Evolutionary conservation across 768 basidiomycete species (phyloP).

Genomic region (Pholiota conissans): DNA sequence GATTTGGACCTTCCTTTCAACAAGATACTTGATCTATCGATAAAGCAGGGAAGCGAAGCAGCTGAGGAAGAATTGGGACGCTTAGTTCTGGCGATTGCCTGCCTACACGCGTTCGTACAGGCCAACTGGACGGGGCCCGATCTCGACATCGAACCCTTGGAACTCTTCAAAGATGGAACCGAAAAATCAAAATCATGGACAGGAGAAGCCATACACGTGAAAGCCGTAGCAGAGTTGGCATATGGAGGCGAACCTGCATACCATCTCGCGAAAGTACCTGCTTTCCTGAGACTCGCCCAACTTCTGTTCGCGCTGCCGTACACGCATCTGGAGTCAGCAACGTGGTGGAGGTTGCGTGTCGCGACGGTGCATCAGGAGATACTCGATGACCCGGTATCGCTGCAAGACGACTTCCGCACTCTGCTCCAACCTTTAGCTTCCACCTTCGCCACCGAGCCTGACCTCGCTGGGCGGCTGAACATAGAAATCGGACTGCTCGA

Average conservation of each 20-base stretch:
- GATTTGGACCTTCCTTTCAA: slow-evolving; percentile 33
- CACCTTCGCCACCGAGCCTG: slow-evolving; percentile 49
- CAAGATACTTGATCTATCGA: slow-evolving; percentile 33
- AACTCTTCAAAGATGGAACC: slow-evolving; percentile 34
- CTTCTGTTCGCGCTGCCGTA: slow-evolving; percentile 66
- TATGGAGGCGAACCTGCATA: slow-evolving; percentile 93
- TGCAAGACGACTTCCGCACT: slow-evolving; percentile 41
- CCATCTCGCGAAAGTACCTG: slow-evolving; percentile 72
- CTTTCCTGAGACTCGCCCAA: slow-evolving; percentile 75
- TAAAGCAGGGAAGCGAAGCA: slow-evolving; percentile 24
- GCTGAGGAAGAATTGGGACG: slow-evolving; percentile 53
- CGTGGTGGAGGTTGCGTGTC: slow-evolving; percentile 87
- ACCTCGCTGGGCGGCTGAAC: slow-evolving; percentile 65
- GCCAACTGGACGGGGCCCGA: slow-evolving; percentile 96
- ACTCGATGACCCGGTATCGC: slow-evolving; percentile 79
- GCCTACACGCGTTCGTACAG: slow-evolving; percentile 89
- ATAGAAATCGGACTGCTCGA: slow-evolving; percentile 81
- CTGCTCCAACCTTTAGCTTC: slow-evolving; percentile 42
- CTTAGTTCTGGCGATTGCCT: slow-evolving; percentile 72
- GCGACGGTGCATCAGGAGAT: slow-evolving; percentile 74
- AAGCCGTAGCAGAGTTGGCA: slow-evolving; percentile 75
- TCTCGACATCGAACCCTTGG: slow-evolving; percentile 56
- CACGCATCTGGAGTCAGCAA: slow-evolving; percentile 45
- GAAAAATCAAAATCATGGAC: slow-evolving; percentile 26
- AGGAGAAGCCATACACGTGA: slow-evolving; percentile 57